Base-by-base conservation (phyloP, 495 filamentous ascomycete genomes). In the Penicillium atrosanguineum region DNA sequence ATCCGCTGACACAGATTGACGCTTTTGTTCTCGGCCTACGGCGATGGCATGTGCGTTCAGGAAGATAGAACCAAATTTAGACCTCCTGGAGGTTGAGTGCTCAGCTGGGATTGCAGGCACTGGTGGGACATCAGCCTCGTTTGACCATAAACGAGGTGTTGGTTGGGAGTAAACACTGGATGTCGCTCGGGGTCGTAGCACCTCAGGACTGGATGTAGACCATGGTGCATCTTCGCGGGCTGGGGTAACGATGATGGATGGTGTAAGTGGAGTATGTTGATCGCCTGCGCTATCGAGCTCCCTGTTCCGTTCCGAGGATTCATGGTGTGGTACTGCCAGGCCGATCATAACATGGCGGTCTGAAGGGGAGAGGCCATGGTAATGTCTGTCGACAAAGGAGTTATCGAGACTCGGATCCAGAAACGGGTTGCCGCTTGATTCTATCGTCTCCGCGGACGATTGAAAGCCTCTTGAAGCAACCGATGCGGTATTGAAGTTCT, bases 261-360 rank as follows among this genome's bases (percentile, higher is more conserved):
- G 85, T 3, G 80, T 83, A 6, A 69, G 63, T 5, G 73, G 75
- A 46, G 69, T 71, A 14, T 53, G 62, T 53, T 59, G 65, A 50
- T 56, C 60, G 6, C 58, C 55, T 40, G 55, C 63, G 50, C 61
- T 64, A 25, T 73, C 68, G n/a, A 56, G 45, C 59, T 76, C 52
- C 52, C 61, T 62, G 63, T 52, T 29, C 23, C 55, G 50, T 21
- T 75, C 71, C 2, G 76, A 68, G 4, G 86, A 63, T 19, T 83
- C 79, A 28, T 81, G 77, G 7, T 77, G 77, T 11, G 88, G 86
- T 28, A 94, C 80, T 4, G 79, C 80, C 7, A 95, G 80, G 0
- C 89, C 91, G 52, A 96, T 95, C 58, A 89, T 77, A 39, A 96
- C 90, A 14, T 87, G 81, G 23, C 87, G 72, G 59, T 89, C 86